These are phyloP conservation scores for Calonectria pteridis DNA, from an alignment of 2,329 filamentous ascomycete species.

Conservation along the genomic window DNA sequence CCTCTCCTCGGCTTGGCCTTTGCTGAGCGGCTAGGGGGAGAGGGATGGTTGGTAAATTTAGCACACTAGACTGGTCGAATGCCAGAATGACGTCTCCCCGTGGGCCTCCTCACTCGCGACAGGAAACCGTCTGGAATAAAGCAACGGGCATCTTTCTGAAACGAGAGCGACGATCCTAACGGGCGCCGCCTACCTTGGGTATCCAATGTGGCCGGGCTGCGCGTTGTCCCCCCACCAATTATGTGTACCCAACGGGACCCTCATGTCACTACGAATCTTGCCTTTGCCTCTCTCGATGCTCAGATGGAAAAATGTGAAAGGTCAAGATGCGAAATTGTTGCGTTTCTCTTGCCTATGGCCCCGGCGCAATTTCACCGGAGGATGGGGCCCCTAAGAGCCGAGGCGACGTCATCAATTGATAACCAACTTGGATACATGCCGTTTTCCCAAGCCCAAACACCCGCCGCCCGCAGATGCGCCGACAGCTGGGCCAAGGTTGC, in stretches of 20 bases:
- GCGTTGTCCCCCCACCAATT: conserved; percentile 2
- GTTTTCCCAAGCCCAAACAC: neutral
- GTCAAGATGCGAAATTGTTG: neutral
- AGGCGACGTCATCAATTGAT: conserved; percentile 25
- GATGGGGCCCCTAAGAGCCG: neutral
- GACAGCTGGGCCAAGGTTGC: conserved; percentile 1
- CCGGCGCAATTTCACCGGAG: conserved; percentile 21
- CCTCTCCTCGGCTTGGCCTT: neutral
- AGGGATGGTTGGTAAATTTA: neutral
- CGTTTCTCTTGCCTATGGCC: neutral
- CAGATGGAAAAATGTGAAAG: neutral
- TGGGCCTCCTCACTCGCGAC: conserved; percentile 1
- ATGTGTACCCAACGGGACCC: neutral
- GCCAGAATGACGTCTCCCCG: neutral
- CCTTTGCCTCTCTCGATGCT: neutral
- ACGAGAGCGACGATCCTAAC: conserved; percentile 13
- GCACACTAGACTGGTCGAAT: neutral
- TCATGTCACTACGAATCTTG: neutral
- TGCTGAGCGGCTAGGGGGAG: neutral
- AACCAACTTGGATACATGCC: neutral
- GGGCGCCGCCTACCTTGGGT: neutral
- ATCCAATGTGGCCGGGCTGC: neutral
- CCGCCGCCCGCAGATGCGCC: conserved; percentile 14
- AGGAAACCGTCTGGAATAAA: conserved; percentile 21
- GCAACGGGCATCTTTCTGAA: conserved; percentile 22